Conservation (phyloP, 345 rosid genomes). For the Salix exigua region DNA sequence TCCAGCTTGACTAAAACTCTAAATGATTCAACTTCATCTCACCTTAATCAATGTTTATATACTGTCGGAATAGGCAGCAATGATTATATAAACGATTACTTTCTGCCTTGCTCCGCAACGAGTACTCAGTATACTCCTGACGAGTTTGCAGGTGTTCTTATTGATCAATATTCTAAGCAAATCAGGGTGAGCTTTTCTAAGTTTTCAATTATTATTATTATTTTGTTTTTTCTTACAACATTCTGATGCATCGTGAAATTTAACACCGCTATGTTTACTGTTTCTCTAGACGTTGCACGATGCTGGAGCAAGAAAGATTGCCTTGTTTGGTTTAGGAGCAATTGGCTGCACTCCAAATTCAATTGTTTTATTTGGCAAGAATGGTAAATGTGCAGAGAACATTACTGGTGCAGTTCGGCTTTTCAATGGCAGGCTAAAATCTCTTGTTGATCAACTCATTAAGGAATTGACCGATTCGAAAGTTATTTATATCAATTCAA, state of each 20-base stretch:
- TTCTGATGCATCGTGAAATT: not conserved
- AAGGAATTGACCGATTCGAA: slow-evolving; percentile 3
- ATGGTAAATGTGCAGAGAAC: slow-evolving; percentile 26
- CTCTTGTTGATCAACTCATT: slow-evolving; percentile 20
- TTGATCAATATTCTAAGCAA: slow-evolving; percentile 11
- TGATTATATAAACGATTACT: slow-evolving; percentile 19
- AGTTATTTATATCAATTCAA: slow-evolving; percentile 12
- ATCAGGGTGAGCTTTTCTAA: slow-evolving; percentile 7
- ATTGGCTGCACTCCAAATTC: slow-evolving; percentile 30
- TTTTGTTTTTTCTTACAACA: not conserved
- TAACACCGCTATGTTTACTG: too few relatives aligned
- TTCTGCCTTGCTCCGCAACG: not conserved
- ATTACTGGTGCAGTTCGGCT: slow-evolving; percentile 23
- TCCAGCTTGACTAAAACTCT: not conserved
- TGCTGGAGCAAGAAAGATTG: slow-evolving; percentile 34
- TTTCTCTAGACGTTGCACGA: slow-evolving; percentile 18
- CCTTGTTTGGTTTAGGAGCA: slow-evolving; percentile 25
- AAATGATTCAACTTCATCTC: not conserved
- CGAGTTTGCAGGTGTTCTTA: slow-evolving; percentile 27
- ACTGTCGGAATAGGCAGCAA: slow-evolving; percentile 6
- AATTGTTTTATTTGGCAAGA: slow-evolving; percentile 13
- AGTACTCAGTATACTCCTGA: slow-evolving; percentile 19
- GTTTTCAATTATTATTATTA: not conserved
- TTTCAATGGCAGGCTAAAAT: slow-evolving; percentile 23
- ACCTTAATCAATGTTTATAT: slow-evolving; percentile 3